These are phyloP conservation scores for Tremella mesenterica DNA, from an alignment of 768 basidiomycete species.

Conservation along the genomic window DNA sequence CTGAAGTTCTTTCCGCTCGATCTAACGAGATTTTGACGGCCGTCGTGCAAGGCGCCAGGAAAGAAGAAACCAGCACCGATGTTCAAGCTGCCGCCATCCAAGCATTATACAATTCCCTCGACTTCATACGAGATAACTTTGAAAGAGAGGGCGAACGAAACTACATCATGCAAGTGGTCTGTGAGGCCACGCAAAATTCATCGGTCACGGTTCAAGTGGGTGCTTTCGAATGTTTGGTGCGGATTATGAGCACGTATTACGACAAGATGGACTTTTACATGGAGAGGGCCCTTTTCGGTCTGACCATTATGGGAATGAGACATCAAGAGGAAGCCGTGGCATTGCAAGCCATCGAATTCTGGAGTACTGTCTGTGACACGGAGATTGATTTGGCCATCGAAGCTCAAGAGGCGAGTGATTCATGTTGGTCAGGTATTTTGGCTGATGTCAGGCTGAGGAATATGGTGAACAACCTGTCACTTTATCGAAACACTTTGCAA, in stretches of 20 bases:
- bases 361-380: conserved; percentile 98
- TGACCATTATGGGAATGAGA: conserved; percentile 97
- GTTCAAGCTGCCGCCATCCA: conserved; percentile 90
- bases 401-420: conserved; percentile 65
- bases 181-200: conserved; percentile 87
- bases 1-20: conserved; percentile 75
- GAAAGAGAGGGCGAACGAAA: conserved; percentile 98
- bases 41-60: conserved; percentile 93
- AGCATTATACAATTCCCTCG: conserved; percentile 87
- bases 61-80: conserved; percentile 82
- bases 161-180: conserved; percentile 99
- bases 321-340: conserved; percentile 82
- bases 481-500: conserved; percentile 85
- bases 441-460: conserved; percentile 60
- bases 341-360: conserved; percentile 95
- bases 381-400: conserved; percentile 88
- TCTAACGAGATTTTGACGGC: conserved; percentile 97
- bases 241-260: conserved; percentile 96
- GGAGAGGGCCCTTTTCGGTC: conserved; percentile 94
- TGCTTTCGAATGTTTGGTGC: conserved; percentile 88
- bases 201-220: conserved; percentile 80
- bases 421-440: neutral
- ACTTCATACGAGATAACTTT: conserved; percentile 96
- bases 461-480: conserved; percentile 66
- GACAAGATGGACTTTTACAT: conserved; percentile 99